phyloP scores from a whole-genome alignment of 2,329 filamentous ascomycete genomes.

The Aspergillus unguis region DNA sequence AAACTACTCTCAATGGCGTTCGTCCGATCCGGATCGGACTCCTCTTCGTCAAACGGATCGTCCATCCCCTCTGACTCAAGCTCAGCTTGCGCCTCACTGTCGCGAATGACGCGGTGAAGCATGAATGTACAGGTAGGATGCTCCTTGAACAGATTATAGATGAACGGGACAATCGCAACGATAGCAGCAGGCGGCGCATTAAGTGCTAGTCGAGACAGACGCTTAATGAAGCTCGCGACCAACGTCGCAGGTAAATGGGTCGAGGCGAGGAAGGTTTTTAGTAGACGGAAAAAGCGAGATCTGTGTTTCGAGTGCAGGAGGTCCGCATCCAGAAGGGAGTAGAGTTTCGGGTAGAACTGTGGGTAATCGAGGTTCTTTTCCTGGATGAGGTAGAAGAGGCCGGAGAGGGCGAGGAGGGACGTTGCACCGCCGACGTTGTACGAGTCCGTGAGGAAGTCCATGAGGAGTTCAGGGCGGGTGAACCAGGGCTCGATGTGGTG shows the following conservation, averaged over 20 bases:
- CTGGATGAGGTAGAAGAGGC: constrained; percentile 91
- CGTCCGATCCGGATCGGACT: constrained; percentile 80
- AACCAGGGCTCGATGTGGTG: constrained; percentile 86
- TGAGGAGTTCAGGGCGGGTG: constrained; percentile 77
- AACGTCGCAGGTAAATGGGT: constrained; percentile 88
- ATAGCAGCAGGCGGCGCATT: constrained; percentile 85
- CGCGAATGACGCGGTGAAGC: constrained; percentile 74
- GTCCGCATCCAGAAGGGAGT: constrained; percentile 81
- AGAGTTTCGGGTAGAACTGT: constrained; percentile 88
- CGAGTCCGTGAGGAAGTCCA: constrained; percentile 95
- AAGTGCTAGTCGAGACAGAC: constrained; percentile 79
- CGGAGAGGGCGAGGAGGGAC: constrained; percentile 82
- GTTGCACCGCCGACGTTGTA: constrained; percentile 84
- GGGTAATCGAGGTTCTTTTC: constrained; percentile 95
- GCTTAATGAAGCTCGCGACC: constrained; percentile 94
- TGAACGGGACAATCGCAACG: constrained; percentile 84
- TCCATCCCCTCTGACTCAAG: constrained; percentile 61
- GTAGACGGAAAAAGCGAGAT: constrained; percentile 84
- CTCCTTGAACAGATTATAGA: constrained; percentile 88
- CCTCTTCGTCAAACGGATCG: constrained; percentile 74
- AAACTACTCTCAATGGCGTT: constrained; percentile 85
- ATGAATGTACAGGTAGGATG: constrained; percentile 94
- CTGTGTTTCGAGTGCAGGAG: constrained; percentile 92
- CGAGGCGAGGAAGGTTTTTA: constrained; percentile 86
- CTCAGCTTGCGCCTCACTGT: constrained; percentile 55